phyloP scores from a whole-genome alignment of 805 yeast species.

The Pichia sporocuriosa region DNA sequence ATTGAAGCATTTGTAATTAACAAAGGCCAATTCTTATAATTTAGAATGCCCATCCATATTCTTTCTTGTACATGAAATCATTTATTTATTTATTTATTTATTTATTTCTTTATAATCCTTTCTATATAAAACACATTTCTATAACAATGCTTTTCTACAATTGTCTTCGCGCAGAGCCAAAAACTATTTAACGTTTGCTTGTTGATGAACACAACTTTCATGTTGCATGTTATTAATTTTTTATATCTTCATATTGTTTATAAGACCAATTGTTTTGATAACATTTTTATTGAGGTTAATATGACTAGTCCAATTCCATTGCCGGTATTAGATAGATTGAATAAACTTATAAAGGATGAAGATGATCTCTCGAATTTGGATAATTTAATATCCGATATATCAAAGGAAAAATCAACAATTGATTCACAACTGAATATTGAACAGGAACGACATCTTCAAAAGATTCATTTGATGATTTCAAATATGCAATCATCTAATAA shows the following conservation, averaged over 20 bases:
- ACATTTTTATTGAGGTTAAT: neutral
- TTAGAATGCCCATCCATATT: neutral
- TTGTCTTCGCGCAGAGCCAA: too few relatives aligned
- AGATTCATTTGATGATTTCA: conserved; percentile 19
- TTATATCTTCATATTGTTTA: too few relatives aligned
- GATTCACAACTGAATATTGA: conserved; percentile 70
- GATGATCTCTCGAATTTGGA: conserved; percentile 50
- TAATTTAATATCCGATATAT: conserved; percentile 46
- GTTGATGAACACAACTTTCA: too few relatives aligned
- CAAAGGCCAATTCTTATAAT: conserved; percentile 51
- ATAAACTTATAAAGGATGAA: conserved; percentile 22
- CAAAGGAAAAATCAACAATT: conserved; percentile 64
- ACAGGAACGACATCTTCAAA: conserved; percentile 41
- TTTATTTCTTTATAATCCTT: too few relatives aligned
- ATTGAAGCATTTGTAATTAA: conserved; percentile 84
- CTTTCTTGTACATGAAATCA: too few relatives aligned
- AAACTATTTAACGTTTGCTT: too few relatives aligned
- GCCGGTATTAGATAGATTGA: conserved; percentile 16
- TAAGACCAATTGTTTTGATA: too few relatives aligned
- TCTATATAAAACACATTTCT: too few relatives aligned
- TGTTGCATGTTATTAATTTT: too few relatives aligned
- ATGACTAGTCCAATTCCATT: conserved; percentile 1
- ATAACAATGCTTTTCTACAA: too few relatives aligned
- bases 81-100: too few relatives aligned
- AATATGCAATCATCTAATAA: conserved; percentile 28